phyloP scores from a whole-genome alignment of 2,329 filamentous ascomycete genomes.

The Fusarium zealandicum region DNA sequence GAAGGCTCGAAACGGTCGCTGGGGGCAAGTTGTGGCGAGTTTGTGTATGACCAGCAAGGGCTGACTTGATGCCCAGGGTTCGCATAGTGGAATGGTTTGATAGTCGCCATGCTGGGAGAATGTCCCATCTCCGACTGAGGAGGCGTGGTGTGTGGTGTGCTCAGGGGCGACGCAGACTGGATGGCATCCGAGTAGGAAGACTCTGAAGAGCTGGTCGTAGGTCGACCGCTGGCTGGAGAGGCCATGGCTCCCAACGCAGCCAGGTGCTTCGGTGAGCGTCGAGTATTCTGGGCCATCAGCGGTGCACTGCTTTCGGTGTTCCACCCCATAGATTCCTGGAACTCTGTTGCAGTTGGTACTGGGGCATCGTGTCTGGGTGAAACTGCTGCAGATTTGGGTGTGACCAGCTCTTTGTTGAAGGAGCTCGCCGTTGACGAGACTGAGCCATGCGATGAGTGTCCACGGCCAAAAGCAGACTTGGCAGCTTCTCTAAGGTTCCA shows the following conservation, averaged over 20 bases:
- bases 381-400: constrained; percentile 1
- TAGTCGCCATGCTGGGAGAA: constrained; percentile 22
- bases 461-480: constrained; percentile 43
- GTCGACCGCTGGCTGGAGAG: constrained; percentile 16
- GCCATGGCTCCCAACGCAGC: not conserved
- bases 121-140: constrained; percentile 50
- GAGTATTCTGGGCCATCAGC: constrained; percentile 3
- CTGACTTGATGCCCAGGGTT: constrained; percentile 20
- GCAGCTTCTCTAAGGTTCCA: constrained; percentile 48
- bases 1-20: constrained; percentile 33
- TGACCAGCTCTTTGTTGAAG: constrained; percentile 1
- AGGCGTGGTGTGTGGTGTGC: constrained; percentile 51
- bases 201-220: constrained; percentile 46
- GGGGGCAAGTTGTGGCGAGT: constrained; percentile 28
- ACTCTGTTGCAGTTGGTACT: constrained; percentile 1
- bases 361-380: constrained; percentile 23
- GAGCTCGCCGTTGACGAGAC: constrained; percentile 25
- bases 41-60: constrained; percentile 34
- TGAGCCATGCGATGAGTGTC: constrained; percentile 24
- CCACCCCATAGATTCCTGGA: not conserved
- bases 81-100: constrained; percentile 15
- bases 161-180: constrained; percentile 45
- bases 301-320: not conserved
- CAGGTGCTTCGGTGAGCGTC: constrained; percentile 16
- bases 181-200: constrained; percentile 50